phyloP scores from a whole-genome alignment of 2,329 filamentous ascomycete genomes.

The Zymoseptoria ardabiliae region DNA sequence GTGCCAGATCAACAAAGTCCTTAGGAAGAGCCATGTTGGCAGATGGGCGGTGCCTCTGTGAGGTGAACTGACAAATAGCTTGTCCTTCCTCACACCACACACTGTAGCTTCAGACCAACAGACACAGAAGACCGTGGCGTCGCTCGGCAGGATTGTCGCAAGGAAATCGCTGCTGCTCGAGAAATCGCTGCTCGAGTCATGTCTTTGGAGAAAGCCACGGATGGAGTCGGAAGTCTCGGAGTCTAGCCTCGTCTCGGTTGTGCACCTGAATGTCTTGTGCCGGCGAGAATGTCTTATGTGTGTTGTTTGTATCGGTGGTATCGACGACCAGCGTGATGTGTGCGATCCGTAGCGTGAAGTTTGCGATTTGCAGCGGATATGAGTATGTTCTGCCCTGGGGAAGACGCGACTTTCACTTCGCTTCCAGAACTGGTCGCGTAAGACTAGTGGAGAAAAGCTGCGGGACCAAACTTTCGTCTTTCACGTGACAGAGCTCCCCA shows the following conservation, averaged over 20 bases:
- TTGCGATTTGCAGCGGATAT: not conserved
- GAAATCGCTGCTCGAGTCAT: not conserved
- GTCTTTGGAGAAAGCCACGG: not conserved
- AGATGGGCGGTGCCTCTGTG: not conserved
- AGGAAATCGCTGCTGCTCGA: not conserved
- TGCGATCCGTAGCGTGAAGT: not conserved
- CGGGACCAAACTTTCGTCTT: not conserved
- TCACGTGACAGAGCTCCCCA: not conserved
- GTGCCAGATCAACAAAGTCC: slow-evolving; percentile 22
- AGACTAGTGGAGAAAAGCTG: not conserved
- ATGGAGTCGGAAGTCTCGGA: not conserved
- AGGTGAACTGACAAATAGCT: not conserved
- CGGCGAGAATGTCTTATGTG: not conserved
- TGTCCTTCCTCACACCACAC: not conserved
- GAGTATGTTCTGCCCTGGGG: not conserved
- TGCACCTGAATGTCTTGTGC: not conserved
- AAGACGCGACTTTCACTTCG: not conserved
- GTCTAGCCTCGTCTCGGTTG: not conserved
- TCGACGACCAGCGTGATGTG: not conserved
- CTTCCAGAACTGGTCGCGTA: not conserved
- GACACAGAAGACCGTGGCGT: not conserved
- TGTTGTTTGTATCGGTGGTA: not conserved
- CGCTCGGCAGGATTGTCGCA: not conserved
- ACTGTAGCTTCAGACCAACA: not conserved
- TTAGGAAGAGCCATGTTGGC: slow-evolving; percentile 15